Evolutionary conservation across 192 early-diverging fungal species (phyloP).

Genomic region (Nowakowskiella sp.): DNA sequence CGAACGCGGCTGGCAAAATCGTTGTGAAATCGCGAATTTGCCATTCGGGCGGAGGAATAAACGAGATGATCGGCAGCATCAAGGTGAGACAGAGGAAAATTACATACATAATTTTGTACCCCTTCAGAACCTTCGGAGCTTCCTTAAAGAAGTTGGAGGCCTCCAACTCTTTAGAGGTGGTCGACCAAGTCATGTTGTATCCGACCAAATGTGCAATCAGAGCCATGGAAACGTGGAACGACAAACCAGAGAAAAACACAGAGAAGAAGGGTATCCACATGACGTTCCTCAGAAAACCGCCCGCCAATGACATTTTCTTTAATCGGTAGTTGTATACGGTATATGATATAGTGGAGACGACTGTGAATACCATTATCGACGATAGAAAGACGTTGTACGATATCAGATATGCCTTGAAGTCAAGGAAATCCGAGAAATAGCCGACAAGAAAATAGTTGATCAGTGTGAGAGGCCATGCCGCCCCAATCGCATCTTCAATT

Average conservation of each 20-base stretch:
- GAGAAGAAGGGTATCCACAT: constrained; percentile 11
- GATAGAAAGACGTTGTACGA: constrained; percentile 13
- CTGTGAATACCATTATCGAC: constrained; percentile 15
- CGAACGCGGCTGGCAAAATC: background rate
- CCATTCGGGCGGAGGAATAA: background rate
- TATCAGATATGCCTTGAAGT: constrained; percentile 4
- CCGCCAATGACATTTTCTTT: background rate
- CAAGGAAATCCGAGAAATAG: constrained; percentile 5
- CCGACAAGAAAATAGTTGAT: constrained; percentile 15
- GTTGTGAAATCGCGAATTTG: background rate
- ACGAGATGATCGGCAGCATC: background rate
- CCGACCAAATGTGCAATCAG: constrained; percentile 15
- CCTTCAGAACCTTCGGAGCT: background rate
- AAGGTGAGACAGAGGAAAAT: background rate
- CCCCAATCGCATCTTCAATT: constrained; percentile 16
- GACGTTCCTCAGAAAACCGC: constrained; percentile 2
- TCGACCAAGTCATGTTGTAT: constrained; percentile 16
- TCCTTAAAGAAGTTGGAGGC: too few relatives aligned
- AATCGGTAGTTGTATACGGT: constrained; percentile 5
- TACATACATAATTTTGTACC: background rate
- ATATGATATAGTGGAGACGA: constrained; percentile 7
- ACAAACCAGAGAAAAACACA: constrained; percentile 16
- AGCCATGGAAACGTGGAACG: constrained; percentile 14
- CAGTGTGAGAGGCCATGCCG: constrained; percentile 16
- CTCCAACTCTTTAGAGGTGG: constrained; percentile 12